Percentiles rank a stretch among this genome's conserved stretches.
phyloP scores from a whole-genome alignment of 129 eudicot species.

The Saussurea involucrata region DNA sequence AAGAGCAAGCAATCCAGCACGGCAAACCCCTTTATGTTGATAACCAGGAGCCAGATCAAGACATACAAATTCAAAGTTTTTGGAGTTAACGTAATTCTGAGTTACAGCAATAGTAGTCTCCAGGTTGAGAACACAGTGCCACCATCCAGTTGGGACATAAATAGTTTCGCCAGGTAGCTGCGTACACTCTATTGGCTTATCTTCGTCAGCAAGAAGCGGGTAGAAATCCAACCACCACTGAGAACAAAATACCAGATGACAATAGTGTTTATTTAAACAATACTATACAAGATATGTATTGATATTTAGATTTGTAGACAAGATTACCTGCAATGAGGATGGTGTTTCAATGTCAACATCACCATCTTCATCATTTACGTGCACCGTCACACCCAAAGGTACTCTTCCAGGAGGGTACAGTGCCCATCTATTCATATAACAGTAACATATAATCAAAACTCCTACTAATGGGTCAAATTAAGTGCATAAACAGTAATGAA shows the following conservation, averaged over 20 bases:
- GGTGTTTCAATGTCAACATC: slow-evolving; percentile 94
- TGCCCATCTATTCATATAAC: slow-evolving; percentile 72
- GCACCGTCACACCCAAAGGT: slow-evolving; percentile 95
- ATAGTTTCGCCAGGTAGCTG: slow-evolving; percentile 97
- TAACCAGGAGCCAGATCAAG: slow-evolving; percentile 98
- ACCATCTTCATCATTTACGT: slow-evolving; percentile 97
- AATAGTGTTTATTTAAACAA: background rate
- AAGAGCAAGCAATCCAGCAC: slow-evolving; percentile 93
- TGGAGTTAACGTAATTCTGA: slow-evolving; percentile 86
- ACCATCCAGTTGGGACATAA: slow-evolving; percentile 97
- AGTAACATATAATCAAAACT: background rate
- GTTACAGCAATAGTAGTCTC: slow-evolving; percentile 91
- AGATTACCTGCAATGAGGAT: slow-evolving; percentile 83
- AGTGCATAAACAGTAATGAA: background rate
- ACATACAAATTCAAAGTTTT: slow-evolving; percentile 83
- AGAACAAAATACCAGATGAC: background rate
- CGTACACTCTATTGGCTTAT: slow-evolving; percentile 91
- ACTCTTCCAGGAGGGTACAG: slow-evolving; percentile 98
- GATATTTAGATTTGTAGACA: slow-evolving; percentile 6
- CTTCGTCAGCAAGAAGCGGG: slow-evolving; percentile 81
- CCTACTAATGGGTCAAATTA: background rate
- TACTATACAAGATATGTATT: background rate
- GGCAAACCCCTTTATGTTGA: slow-evolving; percentile 91
- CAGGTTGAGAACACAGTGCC: slow-evolving; percentile 96
- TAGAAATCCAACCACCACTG: slow-evolving; percentile 99